Percentiles rank a stretch among this genome's conserved stretches.
These are phyloP conservation scores for Penicillium tannophilum DNA, from an alignment of 495 filamentous ascomycete species.

Conservation along the genomic window DNA sequence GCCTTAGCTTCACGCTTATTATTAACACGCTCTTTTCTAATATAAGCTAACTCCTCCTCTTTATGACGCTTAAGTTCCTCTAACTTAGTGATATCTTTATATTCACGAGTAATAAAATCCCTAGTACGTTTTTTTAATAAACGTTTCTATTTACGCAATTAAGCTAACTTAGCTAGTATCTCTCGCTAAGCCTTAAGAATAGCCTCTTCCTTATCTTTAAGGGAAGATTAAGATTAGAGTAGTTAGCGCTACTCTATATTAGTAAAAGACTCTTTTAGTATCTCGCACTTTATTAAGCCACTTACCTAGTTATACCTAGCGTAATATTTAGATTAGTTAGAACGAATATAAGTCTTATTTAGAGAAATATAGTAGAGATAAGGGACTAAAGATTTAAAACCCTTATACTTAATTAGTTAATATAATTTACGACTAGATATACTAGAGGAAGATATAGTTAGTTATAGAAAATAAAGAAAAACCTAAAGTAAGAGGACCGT, in stretches of 20 bases:
- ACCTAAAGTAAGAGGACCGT: not conserved
- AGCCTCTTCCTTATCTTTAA: not conserved
- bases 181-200: not conserved
- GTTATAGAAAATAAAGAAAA: not conserved
- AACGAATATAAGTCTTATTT: not conserved
- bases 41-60: not conserved
- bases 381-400: not conserved
- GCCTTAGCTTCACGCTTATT: not conserved
- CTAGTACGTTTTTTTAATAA: not conserved
- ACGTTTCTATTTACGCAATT: not conserved
- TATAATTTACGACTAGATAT: slow-evolving; percentile 1
- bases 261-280: not conserved
- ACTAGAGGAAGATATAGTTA: not conserved
- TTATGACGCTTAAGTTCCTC: not conserved
- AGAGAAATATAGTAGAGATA: slow-evolving; percentile 6
- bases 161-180: not conserved
- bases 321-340: not conserved
- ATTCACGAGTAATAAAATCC: slow-evolving; percentile 2
- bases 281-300: not conserved
- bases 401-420: slow-evolving; percentile 3
- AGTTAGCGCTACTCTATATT: too few relatives aligned
- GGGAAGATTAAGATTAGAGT: not conserved
- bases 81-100: not conserved
- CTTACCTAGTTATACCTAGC: not conserved
- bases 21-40: not conserved